Base-by-base conservation (phyloP, 176 grass and related monocot species). In the Rhynchospora tenuis region DNA sequence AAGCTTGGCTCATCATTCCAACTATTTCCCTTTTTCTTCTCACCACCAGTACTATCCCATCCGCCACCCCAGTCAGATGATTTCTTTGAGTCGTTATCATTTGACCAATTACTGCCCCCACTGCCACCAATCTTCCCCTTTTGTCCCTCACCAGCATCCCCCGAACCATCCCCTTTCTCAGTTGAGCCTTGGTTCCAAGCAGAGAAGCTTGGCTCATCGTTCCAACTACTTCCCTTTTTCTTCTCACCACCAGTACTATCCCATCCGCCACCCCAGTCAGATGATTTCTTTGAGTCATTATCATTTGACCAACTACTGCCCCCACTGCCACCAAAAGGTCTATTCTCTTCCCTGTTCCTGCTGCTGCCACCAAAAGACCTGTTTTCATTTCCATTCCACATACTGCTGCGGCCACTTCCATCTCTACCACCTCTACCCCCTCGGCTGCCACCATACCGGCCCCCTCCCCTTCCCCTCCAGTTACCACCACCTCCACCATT, bases 211-310 rank as follows among this genome's bases (percentile, higher is more conserved):
- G 15, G 50, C 29, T 19, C 24, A 54, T 77, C 73, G 26, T 55
- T 77, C n/a, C 14, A 52, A 44, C 58, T 80, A 80, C 24, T 62
- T 8, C 78, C 58, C 55, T 64, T 81, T 15, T 81, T 58, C 47
- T 81, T 81, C 78, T 61, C 58, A 27, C 59, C 59, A 7, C 61
- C 61, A 68, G 59, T 82, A 82, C 67, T 82, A 45, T 61, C 59
- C 60, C 80, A 82, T 43, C 80, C 42, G 23, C 59, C 42, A 64
- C 60, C 45, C 80, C 80, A 68, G 26, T 82, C 80, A n/a, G 80
- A 64, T 65, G 73, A 77, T 77, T 77, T 77, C 13, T 54, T 55
- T 1, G 15, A 55, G 50, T 77, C 73, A 29, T 24, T 54, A 29
- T 51, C 62, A 68, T 51, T 82, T 10, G 59, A 65, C 80, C 80